Conservation (phyloP, 768 basidiomycete genomes). For the Leccinum barrowsii region DNA sequence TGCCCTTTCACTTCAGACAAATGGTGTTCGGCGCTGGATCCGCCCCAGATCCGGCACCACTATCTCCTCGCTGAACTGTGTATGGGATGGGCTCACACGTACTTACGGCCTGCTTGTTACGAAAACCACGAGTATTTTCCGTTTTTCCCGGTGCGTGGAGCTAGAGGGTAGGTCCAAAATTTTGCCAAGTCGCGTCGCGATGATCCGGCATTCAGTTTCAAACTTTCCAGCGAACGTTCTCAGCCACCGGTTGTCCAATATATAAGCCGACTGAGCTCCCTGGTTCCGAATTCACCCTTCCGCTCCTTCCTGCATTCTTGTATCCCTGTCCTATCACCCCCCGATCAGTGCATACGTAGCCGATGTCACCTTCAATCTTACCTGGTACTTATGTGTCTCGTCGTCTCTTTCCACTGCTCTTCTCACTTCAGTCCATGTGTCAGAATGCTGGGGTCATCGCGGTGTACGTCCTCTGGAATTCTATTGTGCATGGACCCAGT, state of each 20-base stretch:
- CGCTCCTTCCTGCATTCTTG: not conserved
- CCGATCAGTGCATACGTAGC: conserved; percentile 3
- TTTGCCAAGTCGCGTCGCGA: not conserved
- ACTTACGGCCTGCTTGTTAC: conserved; percentile 10
- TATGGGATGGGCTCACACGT: conserved; percentile 1
- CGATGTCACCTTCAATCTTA: conserved; percentile 23
- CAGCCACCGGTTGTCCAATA: conserved; percentile 24
- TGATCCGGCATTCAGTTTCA: conserved; percentile 5
- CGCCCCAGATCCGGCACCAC: not conserved
- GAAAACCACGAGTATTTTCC: conserved; percentile 1
- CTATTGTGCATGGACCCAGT: not conserved
- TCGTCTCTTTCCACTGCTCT: not conserved
- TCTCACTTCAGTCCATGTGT: not conserved
- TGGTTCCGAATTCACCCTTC: not conserved
- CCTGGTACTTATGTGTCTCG: conserved; percentile 24
- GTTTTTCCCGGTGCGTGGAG: conserved; percentile 1
- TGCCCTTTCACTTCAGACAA: not conserved
- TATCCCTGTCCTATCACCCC: not conserved
- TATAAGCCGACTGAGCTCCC: conserved; percentile 19
- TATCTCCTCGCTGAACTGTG: not conserved
- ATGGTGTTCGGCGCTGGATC: not conserved
- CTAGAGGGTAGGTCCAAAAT: not conserved
- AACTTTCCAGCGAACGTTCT: conserved; percentile 4
- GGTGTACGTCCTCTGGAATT: conserved; percentile 49
- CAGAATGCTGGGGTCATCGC: conserved; percentile 81